phyloP scores from a whole-genome alignment of 2,329 filamentous ascomycete species.

The Verticillium nonalfalfae region DNA sequence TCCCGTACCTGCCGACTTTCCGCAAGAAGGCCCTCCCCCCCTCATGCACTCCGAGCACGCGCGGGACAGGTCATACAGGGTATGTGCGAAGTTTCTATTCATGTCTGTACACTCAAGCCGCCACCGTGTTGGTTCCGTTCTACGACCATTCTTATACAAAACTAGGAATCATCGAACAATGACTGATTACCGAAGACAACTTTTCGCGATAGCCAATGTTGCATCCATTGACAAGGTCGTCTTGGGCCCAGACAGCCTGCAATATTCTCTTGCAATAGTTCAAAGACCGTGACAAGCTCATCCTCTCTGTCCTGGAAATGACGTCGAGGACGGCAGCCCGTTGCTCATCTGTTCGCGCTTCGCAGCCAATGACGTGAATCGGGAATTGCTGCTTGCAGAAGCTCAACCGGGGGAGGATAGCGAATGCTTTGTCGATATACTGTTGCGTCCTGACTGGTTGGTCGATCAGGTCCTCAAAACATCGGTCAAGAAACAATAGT shows the following conservation, averaged over 20 bases:
- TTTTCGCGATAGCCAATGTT: not conserved
- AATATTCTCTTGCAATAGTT: constrained; percentile 17
- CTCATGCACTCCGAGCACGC: not conserved
- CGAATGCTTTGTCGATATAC: constrained; percentile 17
- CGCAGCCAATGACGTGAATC: constrained; percentile 16
- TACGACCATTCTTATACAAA: not conserved
- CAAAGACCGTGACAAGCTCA: constrained; percentile 17
- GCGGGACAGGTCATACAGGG: not conserved
- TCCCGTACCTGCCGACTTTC: not conserved
- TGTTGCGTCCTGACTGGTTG: not conserved
- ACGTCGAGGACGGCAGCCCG: constrained; percentile 14
- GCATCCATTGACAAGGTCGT: constrained; percentile 24
- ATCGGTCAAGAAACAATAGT: constrained; percentile 22
- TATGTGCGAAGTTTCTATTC: not conserved
- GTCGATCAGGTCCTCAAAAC: constrained; percentile 8
- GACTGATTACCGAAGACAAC: not conserved
- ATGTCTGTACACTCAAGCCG: not conserved
- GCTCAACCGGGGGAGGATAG: constrained; percentile 11
- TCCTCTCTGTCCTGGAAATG: constrained; percentile 17
- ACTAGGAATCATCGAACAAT: not conserved
- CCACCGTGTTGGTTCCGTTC: not conserved
- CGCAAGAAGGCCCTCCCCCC: not conserved
- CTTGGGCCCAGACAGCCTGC: constrained; percentile 24
- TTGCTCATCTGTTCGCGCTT: constrained; percentile 15
- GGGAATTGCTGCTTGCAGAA: constrained; percentile 16